Conservation (phyloP, 129 eudicot species). For the Artemisia annua region DNA sequence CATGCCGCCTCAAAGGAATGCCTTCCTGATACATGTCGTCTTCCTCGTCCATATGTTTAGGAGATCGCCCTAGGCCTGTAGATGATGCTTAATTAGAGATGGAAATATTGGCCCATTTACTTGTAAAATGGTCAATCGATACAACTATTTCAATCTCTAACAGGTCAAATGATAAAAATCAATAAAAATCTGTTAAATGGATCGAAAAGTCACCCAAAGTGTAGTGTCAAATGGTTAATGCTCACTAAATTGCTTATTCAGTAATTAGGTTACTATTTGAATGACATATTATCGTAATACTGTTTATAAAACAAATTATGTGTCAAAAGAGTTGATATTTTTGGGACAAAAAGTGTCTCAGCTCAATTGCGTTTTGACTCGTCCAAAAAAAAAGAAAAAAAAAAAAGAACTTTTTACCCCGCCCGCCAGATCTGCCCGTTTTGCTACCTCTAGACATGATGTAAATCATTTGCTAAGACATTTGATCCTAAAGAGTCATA, state of each 20-base stretch:
- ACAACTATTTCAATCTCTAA: neutral
- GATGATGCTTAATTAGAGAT: constrained; percentile 13
- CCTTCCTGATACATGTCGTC: constrained; percentile 65
- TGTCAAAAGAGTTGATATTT: neutral
- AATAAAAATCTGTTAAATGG: neutral
- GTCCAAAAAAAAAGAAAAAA: neutral
- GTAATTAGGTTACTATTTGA: neutral
- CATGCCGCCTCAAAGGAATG: constrained; percentile 80
- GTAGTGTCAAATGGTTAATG: neutral
- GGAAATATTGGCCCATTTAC: neutral
- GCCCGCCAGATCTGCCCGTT: neutral
- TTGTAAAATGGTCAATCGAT: neutral
- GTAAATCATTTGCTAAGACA: neutral
- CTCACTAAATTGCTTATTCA: neutral
- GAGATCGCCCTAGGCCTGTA: constrained; percentile 52
- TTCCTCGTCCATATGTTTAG: constrained; percentile 63
- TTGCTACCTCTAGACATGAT: neutral
- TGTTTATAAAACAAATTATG: neutral
- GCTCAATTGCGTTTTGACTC: neutral
- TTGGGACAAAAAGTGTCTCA: neutral
- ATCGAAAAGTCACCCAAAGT: neutral
- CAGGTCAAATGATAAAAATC: neutral
- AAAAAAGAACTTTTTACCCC: neutral
- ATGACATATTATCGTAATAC: neutral
- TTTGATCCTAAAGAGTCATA: neutral